Percentiles rank a stretch among this genome's conserved stretches.
phyloP scores from a whole-genome alignment of 2,329 filamentous ascomycete species.

The Fusarium musae region DNA sequence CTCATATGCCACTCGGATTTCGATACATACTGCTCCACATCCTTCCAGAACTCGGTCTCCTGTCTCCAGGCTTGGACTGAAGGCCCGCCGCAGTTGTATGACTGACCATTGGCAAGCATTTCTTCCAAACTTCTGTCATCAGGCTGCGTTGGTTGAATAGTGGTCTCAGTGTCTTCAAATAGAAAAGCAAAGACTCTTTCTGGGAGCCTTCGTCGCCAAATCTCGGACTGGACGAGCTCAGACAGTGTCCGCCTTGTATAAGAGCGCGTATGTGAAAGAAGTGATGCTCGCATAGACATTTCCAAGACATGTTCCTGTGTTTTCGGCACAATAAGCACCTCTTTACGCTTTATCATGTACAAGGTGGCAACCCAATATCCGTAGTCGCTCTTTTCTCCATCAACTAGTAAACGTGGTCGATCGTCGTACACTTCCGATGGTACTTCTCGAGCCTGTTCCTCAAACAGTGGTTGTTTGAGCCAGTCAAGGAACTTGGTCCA shows the following conservation, averaged over 20 bases:
- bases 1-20: neutral
- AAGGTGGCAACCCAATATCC: too few species aligned
- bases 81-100: accelerated
- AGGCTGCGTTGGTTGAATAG: accelerated
- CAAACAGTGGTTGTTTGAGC: neutral
- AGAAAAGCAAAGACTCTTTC: neutral
- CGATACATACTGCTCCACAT: accelerated
- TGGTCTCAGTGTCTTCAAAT: accelerated
- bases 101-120: accelerated
- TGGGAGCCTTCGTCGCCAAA: neutral
- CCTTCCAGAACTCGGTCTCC: neutral
- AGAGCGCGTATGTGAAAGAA: too few species aligned
- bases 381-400: too few species aligned
- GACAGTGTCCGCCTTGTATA: neutral
- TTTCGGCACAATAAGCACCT: too few species aligned
- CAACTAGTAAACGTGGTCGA: accelerated
- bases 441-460: accelerated
- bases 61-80: neutral
- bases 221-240: neutral
- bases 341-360: neutral
- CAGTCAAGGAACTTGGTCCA: neutral
- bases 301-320: too few species aligned
- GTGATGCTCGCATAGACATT: too few species aligned
- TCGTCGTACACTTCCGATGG: too few species aligned
- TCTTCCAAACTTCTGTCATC: accelerated